phyloP scores from a whole-genome alignment of 768 basidiomycete genomes.

The Multifurca ochricompacta region DNA sequence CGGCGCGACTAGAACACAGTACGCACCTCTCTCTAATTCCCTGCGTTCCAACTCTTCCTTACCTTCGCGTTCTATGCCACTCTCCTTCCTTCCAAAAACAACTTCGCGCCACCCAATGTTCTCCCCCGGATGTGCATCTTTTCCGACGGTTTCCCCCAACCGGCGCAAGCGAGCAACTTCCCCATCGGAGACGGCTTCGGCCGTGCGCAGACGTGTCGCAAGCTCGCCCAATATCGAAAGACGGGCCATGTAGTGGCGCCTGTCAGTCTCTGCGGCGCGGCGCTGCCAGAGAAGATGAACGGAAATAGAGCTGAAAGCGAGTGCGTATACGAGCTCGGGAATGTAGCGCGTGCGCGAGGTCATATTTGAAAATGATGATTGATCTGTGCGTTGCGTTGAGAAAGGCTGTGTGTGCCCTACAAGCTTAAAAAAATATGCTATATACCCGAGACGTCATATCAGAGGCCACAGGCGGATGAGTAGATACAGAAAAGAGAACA shows the following conservation, averaged over 20 bases:
- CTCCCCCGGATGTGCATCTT: constrained; percentile 13
- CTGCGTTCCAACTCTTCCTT: constrained; percentile 14
- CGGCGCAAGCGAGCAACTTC: constrained; percentile 49
- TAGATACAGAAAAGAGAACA: too few species aligned
- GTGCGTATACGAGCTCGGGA: constrained; percentile 57
- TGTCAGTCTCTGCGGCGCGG: constrained; percentile 43
- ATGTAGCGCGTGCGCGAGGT: constrained; percentile 35
- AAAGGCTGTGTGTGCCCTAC: too few species aligned
- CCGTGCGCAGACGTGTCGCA: constrained; percentile 42
- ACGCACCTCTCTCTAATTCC: constrained; percentile 14
- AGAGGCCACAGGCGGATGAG: too few species aligned
- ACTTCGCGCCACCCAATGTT: constrained; percentile 14
- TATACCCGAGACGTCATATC: too few species aligned
- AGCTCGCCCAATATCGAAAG: constrained; percentile 58
- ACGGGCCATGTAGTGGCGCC: constrained; percentile 46
- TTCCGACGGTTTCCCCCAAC: constrained; percentile 35
- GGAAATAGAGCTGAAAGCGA: constrained; percentile 58
- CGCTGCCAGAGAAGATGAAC: constrained; percentile 57
- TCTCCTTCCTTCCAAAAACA: constrained; percentile 16
- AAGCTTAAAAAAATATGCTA: too few species aligned
- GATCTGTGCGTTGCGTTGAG: not conserved
- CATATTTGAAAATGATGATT: constrained; percentile 3
- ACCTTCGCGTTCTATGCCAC: constrained; percentile 8
- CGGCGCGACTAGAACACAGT: too few species aligned
- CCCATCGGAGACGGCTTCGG: constrained; percentile 36